These are phyloP conservation scores for Mrakia blollopis DNA, from an alignment of 768 basidiomycete species.

Conservation along the genomic window DNA sequence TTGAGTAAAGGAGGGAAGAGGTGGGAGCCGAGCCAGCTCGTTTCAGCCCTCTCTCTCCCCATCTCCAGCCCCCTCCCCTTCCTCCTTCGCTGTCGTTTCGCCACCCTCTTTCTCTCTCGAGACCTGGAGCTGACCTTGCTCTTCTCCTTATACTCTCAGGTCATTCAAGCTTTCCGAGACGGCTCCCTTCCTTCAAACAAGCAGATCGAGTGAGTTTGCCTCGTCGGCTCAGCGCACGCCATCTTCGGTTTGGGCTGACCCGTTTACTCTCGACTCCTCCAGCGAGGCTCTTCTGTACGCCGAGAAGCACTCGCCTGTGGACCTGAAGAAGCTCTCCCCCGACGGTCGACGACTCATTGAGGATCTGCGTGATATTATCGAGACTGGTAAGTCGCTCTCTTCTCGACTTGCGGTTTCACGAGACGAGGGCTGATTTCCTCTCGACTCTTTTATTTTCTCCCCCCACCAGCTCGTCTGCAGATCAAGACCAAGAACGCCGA, in stretches of 20 bases:
- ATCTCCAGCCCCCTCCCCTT: not conserved
- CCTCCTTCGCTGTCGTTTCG: not conserved
- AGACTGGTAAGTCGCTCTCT: not conserved
- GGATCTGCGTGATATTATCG: slow-evolving; percentile 73
- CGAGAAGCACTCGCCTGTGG: slow-evolving; percentile 54
- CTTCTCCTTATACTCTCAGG: slow-evolving; percentile 8
- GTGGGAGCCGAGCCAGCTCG: not conserved
- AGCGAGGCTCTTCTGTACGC: slow-evolving; percentile 50
- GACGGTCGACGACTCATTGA: slow-evolving; percentile 71
- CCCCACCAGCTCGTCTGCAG: slow-evolving; percentile 51
- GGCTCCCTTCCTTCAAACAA: slow-evolving; percentile 47
- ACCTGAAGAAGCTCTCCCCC: slow-evolving; percentile 61
- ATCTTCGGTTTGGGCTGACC: too few relatives aligned
- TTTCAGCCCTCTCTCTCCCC: not conserved
- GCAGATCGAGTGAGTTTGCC: slow-evolving; percentile 57
- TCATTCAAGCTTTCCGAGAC: slow-evolving; percentile 71
- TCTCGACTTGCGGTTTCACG: not conserved
- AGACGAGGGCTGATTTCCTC: not conserved
- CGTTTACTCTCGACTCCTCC: too few relatives aligned
- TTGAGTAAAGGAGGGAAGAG: not conserved
- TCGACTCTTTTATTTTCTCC: not conserved
- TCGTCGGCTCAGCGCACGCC: too few relatives aligned
- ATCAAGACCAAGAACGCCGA: slow-evolving; percentile 80
- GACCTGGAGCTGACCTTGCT: not conserved
- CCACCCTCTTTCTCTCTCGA: not conserved